Evolutionary conservation across 2,329 filamentous ascomycete species (phyloP), one percentile per base, ranked within the genome.

Genomic region (Fusarium metavorans): DNA sequence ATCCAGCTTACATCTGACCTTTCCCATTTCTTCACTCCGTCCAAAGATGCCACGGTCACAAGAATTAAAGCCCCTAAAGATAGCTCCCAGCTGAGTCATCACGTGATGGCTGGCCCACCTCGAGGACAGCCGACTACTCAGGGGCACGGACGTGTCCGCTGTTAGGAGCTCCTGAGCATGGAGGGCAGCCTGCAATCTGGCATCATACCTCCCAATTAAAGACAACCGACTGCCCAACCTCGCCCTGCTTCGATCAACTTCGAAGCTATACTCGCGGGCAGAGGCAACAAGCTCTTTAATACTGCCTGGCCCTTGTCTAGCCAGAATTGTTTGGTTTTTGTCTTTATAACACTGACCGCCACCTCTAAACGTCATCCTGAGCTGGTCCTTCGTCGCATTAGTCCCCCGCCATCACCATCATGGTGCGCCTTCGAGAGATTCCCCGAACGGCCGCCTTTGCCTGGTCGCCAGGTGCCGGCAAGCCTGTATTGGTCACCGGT

Each of bases 351-450:
- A 45, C 64, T 64, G 64, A 67, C 66, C 64, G 59, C 71, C 61
- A 65, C 70, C 68, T 68, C 45, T n/a, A 71, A 72, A 69, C 72
- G 60, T 56, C 70, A 61, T 75, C 68, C 65, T 67, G 71, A 77
- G 60, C 72, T 75, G 71, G 76, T 68, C 68, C 62, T 72, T 71
- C 72, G 72, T 79, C 72, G 75, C 68, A 76, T 78, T 69, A 74
- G 67, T 70, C 70, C 80, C 80, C 81, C 80, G 69, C 77, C 77
- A 77, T 78, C 79, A 77, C 78, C 82, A 85, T 78, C 84, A 99
- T 99, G 97, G 96, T 98, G 85, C 94, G 95, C 87, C 89, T 98
- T 85, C 92, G 96, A 88, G 95, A 98, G 88, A 97, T 99, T 82
- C 94, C 95, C 83, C 92, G 97, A 85, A 99, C 97, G 80, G 97